phyloP scores from a whole-genome alignment of 257 asterid genomes.

The Gentiana straminea region DNA sequence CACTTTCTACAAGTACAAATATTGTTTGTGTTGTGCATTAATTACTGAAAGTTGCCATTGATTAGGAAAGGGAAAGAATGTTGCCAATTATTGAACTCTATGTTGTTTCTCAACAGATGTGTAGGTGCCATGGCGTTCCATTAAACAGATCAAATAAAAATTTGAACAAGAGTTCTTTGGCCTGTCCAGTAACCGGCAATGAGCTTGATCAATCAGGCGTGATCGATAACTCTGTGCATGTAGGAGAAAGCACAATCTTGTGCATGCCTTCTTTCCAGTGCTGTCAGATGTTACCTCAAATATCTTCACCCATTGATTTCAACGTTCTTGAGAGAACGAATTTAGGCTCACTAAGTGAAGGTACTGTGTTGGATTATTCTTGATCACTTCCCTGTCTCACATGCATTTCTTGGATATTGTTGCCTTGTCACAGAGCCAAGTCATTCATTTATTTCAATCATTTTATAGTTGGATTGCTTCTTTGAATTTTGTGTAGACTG shows the following conservation, averaged over 20 bases:
- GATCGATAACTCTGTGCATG: conserved; percentile 55
- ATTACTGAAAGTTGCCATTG: too few species aligned
- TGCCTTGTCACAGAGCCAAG: not conserved
- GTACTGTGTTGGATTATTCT: conserved; percentile 21
- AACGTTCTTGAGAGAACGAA: conserved; percentile 63
- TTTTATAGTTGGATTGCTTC: not conserved
- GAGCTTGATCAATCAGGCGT: conserved; percentile 45
- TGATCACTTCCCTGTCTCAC: not conserved
- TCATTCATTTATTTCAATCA: not conserved
- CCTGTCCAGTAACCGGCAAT: conserved; percentile 54
- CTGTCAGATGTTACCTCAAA: conserved; percentile 37
- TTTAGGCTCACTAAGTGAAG: conserved; percentile 74
- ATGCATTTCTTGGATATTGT: not conserved
- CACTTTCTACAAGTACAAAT: too few species aligned
- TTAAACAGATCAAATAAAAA: conserved; percentile 32
- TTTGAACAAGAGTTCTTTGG: conserved; percentile 14
- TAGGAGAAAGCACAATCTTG: conserved; percentile 65
- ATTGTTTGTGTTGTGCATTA: too few species aligned
- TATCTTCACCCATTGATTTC: conserved; percentile 53
- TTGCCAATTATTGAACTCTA: too few species aligned
- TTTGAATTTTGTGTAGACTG: not conserved
- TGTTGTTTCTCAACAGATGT: conserved; percentile 43
- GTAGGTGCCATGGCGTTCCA: conserved; percentile 88
- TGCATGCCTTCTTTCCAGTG: conserved; percentile 77
- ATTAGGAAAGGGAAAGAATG: too few species aligned